Percentiles rank a stretch among this genome's conserved stretches.
These are phyloP conservation scores for Pseudocercospora fuligena DNA, from an alignment of 2,329 filamentous ascomycete genomes.

Conservation along the genomic window DNA sequence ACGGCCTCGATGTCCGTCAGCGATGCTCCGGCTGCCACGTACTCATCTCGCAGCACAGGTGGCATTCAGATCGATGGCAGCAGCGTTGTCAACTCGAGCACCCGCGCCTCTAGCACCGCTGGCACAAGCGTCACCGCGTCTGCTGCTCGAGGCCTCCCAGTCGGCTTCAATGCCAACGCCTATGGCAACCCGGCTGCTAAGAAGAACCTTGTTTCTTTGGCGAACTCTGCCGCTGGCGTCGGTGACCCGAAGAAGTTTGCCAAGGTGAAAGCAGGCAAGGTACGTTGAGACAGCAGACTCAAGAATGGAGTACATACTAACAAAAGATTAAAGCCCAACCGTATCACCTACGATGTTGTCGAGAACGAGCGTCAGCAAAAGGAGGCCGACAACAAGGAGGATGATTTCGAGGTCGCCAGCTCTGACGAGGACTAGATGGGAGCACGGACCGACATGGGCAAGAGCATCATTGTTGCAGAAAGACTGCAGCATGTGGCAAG, in stretches of 20 bases:
- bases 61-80: constrained; percentile 21
- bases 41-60: constrained; percentile 19
- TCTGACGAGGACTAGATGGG: background rate
- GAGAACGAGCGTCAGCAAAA: background rate
- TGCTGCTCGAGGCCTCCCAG: background rate
- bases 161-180: constrained; percentile 13
- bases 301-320: background rate
- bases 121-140: constrained; percentile 4
- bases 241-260: constrained; percentile 13
- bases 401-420: background rate
- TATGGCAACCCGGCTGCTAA: constrained; percentile 9
- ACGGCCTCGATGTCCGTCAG: background rate
- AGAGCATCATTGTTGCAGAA: background rate
- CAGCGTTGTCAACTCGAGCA: background rate
- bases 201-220: background rate
- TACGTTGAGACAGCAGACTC: background rate
- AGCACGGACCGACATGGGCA: background rate
- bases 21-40: constrained; percentile 13
- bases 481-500: background rate
- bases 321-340: background rate
- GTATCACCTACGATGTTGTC: background rate
- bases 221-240: background rate
- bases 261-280: constrained; percentile 14
- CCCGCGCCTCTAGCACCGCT: constrained; percentile 1
- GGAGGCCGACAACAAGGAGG: background rate